These are phyloP conservation scores for Penicillium olsonii DNA, from an alignment of 2,329 filamentous ascomycete genomes.

Conservation along the genomic window DNA sequence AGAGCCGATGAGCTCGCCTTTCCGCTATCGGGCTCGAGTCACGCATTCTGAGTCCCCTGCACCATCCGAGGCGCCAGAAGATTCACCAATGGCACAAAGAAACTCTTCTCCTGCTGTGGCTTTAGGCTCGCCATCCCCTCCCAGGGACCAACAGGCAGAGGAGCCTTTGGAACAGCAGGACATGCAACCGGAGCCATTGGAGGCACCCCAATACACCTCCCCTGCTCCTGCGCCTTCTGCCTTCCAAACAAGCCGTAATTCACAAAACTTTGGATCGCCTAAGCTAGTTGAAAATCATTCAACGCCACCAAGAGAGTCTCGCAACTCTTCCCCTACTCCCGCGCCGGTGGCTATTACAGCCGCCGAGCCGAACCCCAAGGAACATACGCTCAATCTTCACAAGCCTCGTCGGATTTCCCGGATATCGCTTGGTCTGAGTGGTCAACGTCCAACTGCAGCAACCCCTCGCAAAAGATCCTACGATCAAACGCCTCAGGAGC, in stretches of 20 bases:
- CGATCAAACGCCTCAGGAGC: slow-evolving; percentile 23
- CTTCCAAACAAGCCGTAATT: slow-evolving; percentile 21
- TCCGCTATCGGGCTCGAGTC: slow-evolving; percentile 19
- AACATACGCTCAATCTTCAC: slow-evolving; percentile 13
- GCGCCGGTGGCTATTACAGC: slow-evolving; percentile 2
- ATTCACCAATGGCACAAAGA: neutral
- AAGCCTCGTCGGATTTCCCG: slow-evolving; percentile 19
- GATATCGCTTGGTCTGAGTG: slow-evolving; percentile 13
- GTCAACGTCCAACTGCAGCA: slow-evolving; percentile 4
- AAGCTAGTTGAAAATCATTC: neutral
- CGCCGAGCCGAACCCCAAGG: slow-evolving; percentile 1
- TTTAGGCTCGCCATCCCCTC: slow-evolving; percentile 38
- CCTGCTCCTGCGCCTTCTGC: slow-evolving; percentile 30
- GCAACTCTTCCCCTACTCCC: slow-evolving; percentile 2
- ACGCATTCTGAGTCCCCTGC: slow-evolving; percentile 12
- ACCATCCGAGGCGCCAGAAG: neutral
- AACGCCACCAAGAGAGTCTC: slow-evolving; percentile 1
- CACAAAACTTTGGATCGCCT: slow-evolving; percentile 2
- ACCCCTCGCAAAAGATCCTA: slow-evolving; percentile 28
- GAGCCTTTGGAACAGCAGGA: slow-evolving; percentile 23
- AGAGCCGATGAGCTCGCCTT: slow-evolving; percentile 37
- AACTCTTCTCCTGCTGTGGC: slow-evolving; percentile 2
- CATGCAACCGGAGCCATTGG: neutral
- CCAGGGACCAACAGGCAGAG: slow-evolving; percentile 27
- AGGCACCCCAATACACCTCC: neutral